A percentile compares a stretch with the other conserved stretches of the same genome.
Conservation (phyloP, 768 basidiomycete genomes). For the Pulveroboletus ravenelii region DNA sequence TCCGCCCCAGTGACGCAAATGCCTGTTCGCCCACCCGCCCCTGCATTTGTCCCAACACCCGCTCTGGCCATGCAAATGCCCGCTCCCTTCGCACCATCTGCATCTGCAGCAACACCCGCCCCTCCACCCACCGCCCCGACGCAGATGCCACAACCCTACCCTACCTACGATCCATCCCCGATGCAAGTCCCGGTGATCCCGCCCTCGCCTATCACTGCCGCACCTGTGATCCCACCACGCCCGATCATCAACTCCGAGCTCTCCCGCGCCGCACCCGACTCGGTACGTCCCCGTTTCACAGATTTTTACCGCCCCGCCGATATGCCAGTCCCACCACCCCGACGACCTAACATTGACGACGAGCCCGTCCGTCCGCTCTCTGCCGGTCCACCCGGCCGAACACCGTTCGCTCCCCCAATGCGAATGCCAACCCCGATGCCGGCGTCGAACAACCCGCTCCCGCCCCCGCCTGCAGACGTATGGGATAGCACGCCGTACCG, state of each 20-base stretch:
- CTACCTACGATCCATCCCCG: neutral
- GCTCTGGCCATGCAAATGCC: conserved; percentile 3
- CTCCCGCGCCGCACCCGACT: conserved; percentile 6
- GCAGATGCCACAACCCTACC: conserved; percentile 21
- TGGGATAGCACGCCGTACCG: conserved; percentile 57
- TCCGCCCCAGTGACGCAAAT: conserved; percentile 12
- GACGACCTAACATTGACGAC: neutral
- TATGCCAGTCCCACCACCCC: conserved; percentile 1
- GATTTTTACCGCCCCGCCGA: conserved; percentile 24
- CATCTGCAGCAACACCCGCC: neutral
- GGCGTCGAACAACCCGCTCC: conserved; percentile 50
- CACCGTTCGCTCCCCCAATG: conserved; percentile 5
- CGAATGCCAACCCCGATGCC: conserved; percentile 2
- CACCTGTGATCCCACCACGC: conserved; percentile 21
- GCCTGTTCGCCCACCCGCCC: neutral
- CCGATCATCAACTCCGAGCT: conserved; percentile 12
- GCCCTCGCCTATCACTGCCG: conserved; percentile 5
- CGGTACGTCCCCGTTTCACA: conserved; percentile 24
- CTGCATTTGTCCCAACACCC: neutral
- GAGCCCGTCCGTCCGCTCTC: conserved; percentile 6
- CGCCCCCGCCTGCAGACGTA: conserved; percentile 55
- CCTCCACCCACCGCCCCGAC: neutral
- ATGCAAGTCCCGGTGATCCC: conserved; percentile 12
- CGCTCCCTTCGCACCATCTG: neutral
- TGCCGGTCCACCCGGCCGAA: conserved; percentile 8